Base-by-base conservation (phyloP, 2,329 filamentous ascomycete species). In the Dactylonectria macrodidyma region DNA sequence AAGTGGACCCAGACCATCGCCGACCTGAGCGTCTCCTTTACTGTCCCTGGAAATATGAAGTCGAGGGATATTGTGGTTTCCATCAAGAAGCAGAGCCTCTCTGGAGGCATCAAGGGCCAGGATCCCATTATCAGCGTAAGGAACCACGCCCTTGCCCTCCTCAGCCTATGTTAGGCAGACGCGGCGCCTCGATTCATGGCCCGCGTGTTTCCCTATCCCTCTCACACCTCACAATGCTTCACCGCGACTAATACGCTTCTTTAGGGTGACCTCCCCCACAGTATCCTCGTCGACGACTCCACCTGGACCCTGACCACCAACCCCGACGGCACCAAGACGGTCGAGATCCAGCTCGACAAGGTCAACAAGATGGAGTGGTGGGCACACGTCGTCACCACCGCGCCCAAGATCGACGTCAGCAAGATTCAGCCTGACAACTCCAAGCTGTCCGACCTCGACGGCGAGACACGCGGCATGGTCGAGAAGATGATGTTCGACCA, bases 401-500 rank as follows among this genome's bases (percentile, higher is more conserved):
- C 95, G 4, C 96, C 96, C 71, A 93, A 92, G 83, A 97, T 99
- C 82, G 96, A 99, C 84, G 94, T 97, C 41, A 91, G 92, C 76
- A 98, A 97, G 86, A 98, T 99, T 82, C 90, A 91, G 79, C 96
- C 96, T 24, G 96, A 98, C 84, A 95, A 92, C 80, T 95, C 92
- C 79, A 97, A 95, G 81, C 87, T 99, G 77, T 91, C 93, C 65
- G 96, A 99, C 81, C 86, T 99, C 73, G 95, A 98, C 79, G 96
- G 96, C 68, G 93, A 97, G 87, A 99, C 96, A 61, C 89, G 96
- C 71, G 89, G 91, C 66, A 98, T 99, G 95, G 96, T 99, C 51
- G 96, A 99, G 90, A 99, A 99, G 90, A 99, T 99, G 96, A 99
- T 99, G 96, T 99, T 89, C 78, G 96, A 99, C 85, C 96, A 99